A percentile compares a stretch with the other conserved stretches of the same genome.
phyloP scores from a whole-genome alignment of 306 rosid species.

The Fragaria vesca region DNA sequence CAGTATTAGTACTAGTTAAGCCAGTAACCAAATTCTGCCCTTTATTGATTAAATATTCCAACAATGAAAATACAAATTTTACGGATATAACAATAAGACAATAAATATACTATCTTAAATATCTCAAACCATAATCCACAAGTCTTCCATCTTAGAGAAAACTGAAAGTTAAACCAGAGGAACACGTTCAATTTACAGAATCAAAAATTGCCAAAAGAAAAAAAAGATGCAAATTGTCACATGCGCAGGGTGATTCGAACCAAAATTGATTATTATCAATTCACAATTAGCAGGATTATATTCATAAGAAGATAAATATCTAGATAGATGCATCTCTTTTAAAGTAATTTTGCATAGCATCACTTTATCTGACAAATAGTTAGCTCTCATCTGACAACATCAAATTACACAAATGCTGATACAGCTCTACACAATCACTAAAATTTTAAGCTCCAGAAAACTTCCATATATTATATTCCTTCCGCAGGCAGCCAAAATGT shows the following conservation, averaged over 20 bases:
- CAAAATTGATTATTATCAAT: neutral
- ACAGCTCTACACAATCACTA: neutral
- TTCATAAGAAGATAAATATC: neutral
- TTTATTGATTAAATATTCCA: neutral
- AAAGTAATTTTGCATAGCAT: neutral
- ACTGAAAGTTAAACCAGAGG: neutral
- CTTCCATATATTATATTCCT: neutral
- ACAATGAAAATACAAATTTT: neutral
- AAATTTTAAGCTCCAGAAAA: neutral
- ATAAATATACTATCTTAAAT: neutral
- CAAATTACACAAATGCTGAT: neutral
- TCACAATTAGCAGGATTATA: neutral
- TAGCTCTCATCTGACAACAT: neutral
- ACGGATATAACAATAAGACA: neutral
- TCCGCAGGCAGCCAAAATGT: neutral
- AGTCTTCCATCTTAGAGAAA: neutral
- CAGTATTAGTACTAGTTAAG: neutral
- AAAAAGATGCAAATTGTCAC: too few species aligned
- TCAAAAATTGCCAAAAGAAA: neutral
- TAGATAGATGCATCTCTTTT: neutral
- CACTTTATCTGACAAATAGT: neutral
- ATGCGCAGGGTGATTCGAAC: neutral
- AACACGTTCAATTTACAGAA: too few species aligned
- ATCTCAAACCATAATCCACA: neutral
- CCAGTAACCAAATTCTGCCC: neutral